phyloP scores from a whole-genome alignment of 139 green algal species.

The Tetradesmus obliquus region DNA sequence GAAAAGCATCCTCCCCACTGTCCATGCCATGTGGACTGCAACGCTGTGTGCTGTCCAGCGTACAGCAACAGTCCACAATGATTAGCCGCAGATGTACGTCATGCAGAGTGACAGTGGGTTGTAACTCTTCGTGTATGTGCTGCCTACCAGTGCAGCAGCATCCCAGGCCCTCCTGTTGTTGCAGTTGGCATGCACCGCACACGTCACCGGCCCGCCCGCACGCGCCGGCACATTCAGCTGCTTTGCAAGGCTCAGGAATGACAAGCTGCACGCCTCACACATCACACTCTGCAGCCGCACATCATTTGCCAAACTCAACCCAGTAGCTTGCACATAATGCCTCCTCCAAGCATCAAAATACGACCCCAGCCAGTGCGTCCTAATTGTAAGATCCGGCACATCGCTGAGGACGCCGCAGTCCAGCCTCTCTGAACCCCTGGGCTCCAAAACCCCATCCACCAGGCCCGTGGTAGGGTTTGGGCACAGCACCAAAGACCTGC shows the following conservation, averaged over 20 bases:
- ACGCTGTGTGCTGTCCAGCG: background rate
- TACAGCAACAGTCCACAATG: background rate
- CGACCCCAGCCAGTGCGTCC: conserved; percentile 16
- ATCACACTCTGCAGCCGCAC: background rate
- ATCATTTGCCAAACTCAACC: background rate
- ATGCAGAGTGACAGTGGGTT: background rate
- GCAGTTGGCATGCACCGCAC: background rate
- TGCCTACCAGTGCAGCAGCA: background rate
- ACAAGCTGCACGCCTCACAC: background rate
- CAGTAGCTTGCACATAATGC: background rate
- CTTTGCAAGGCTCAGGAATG: background rate
- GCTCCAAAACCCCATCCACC: background rate
- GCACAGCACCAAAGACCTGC: background rate
- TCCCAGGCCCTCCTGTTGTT: background rate
- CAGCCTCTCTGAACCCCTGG: background rate
- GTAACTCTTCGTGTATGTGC: background rate
- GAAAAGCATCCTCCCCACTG: too few species aligned
- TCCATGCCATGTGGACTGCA: background rate
- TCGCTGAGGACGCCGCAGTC: background rate
- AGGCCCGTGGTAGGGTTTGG: background rate
- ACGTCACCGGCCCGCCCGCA: background rate
- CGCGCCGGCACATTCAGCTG: conserved; percentile 28
- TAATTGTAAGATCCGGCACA: conserved; percentile 12
- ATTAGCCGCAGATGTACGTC: conserved; percentile 11
- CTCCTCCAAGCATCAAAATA: conserved; percentile 34